Conservation (phyloP, 208 protist genomes). For the Leishmania tropica region DNA sequence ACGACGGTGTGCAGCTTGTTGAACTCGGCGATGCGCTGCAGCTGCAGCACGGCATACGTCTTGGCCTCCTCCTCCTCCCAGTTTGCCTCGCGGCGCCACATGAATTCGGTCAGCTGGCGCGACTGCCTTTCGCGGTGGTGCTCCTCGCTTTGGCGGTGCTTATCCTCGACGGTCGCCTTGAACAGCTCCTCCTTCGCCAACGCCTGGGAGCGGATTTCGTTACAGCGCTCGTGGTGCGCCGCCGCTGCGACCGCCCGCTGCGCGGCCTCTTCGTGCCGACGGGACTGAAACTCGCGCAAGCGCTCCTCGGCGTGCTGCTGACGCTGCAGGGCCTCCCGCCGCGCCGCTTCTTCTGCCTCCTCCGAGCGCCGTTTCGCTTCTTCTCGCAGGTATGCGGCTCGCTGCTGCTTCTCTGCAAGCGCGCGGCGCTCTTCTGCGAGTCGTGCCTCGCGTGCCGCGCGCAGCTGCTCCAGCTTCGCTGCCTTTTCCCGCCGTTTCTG, state of each 20-base stretch:
- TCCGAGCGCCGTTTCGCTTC: slow-evolving; percentile 50
- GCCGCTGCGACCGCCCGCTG: slow-evolving; percentile 38
- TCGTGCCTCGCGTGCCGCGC: slow-evolving; percentile 37
- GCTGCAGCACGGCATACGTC: slow-evolving; percentile 58
- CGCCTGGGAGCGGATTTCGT: slow-evolving; percentile 37
- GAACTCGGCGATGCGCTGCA: slow-evolving; percentile 75
- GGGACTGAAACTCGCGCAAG: slow-evolving; percentile 44
- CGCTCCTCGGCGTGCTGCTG: slow-evolving; percentile 63
- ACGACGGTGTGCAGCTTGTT: slow-evolving; percentile 65
- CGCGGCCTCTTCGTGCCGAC: slow-evolving; percentile 40
- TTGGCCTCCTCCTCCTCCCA: slow-evolving; percentile 64
- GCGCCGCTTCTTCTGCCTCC: slow-evolving; percentile 49
- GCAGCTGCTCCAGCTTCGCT: slow-evolving; percentile 43
- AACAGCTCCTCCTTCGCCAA: slow-evolving; percentile 38
- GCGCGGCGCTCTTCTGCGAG: slow-evolving; percentile 42
- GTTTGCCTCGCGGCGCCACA: slow-evolving; percentile 57
- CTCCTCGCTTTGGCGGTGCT: slow-evolving; percentile 44
- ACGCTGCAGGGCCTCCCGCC: slow-evolving; percentile 49
- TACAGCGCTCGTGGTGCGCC: slow-evolving; percentile 42
- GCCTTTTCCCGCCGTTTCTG: slow-evolving; percentile 56
- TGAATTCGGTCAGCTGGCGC: slow-evolving; percentile 29
- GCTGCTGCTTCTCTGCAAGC: slow-evolving; percentile 46
- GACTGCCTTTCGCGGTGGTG: slow-evolving; percentile 35
- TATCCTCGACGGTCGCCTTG: slow-evolving; percentile 30
- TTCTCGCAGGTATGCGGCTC: slow-evolving; percentile 47